Conservation (phyloP, 129 eudicot species). For the Erigeron canadensis region DNA sequence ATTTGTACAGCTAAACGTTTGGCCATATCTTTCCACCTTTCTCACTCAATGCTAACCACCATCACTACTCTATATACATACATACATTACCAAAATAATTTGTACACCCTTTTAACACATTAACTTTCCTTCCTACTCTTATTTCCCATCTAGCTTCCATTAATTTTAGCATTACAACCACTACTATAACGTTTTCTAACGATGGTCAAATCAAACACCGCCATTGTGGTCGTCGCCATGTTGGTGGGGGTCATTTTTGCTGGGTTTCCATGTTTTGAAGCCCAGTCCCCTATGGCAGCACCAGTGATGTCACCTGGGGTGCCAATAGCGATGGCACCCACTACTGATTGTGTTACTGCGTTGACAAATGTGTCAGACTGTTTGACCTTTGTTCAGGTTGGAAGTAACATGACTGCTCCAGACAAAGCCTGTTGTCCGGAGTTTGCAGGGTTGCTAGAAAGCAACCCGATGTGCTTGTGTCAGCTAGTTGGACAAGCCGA, state of each 20-base stretch:
- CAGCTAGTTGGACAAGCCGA: conserved; percentile 16
- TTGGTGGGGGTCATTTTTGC: conserved; percentile 16
- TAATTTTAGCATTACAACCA: background rate
- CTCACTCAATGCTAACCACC: conserved; percentile 47
- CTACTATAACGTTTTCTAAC: background rate
- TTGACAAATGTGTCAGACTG: conserved; percentile 34
- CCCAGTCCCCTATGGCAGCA: conserved; percentile 33
- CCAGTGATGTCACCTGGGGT: conserved; percentile 21
- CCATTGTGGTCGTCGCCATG: conserved; percentile 24
- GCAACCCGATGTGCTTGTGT: conserved; percentile 49
- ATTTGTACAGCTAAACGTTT: conserved; percentile 39
- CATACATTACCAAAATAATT: conserved; percentile 21
- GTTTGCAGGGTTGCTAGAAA: conserved; percentile 41
- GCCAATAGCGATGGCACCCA: conserved; percentile 28
- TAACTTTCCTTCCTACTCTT: conserved; percentile 10
- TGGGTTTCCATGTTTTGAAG: conserved; percentile 23
- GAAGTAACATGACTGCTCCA: conserved; percentile 37
- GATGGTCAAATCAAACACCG: conserved; percentile 30
- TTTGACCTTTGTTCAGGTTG: conserved; percentile 33
- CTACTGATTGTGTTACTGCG: conserved; percentile 26
- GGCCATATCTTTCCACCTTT: conserved; percentile 40
- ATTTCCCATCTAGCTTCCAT: background rate
- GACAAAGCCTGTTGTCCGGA: conserved; percentile 44
- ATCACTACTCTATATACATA: conserved; percentile 31
- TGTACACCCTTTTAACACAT: conserved; percentile 22